These are phyloP conservation scores for Metroxylon sagu DNA, from an alignment of 176 grass and related monocot genomes.

Conservation along the genomic window DNA sequence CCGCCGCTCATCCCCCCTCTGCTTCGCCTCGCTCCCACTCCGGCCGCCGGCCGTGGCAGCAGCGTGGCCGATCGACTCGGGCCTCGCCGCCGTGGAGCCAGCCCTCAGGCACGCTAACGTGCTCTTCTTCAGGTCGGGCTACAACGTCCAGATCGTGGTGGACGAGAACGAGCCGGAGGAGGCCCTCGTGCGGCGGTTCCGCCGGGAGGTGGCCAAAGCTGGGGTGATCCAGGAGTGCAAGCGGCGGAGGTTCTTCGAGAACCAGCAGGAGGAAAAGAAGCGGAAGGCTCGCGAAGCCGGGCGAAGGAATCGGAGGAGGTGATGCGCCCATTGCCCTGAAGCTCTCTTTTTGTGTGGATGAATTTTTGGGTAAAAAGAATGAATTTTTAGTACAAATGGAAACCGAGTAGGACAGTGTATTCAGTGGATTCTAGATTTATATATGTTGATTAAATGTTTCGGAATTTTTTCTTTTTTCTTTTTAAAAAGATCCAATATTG, in stretches of 20 bases:
- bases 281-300: conserved; percentile 67
- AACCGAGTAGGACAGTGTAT: too few species aligned
- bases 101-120: background rate
- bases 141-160: conserved; percentile 84
- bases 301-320: conserved; percentile 18
- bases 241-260: conserved; percentile 75
- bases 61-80: background rate
- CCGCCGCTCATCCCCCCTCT: background rate
- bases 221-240: conserved; percentile 76
- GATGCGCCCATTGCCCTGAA: background rate
- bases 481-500: too few species aligned
- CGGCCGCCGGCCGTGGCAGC: background rate
- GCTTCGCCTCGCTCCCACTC: background rate
- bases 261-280: conserved; percentile 48
- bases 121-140: conserved; percentile 24
- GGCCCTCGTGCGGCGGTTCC: conserved; percentile 58
- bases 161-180: conserved; percentile 76
- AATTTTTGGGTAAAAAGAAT: too few species aligned
- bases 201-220: conserved; percentile 64
- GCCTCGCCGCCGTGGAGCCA: conserved; percentile 2
- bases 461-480: too few species aligned
- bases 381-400: too few species aligned
- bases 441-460: too few species aligned
- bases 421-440: too few species aligned
- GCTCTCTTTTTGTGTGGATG: too few species aligned